These are phyloP conservation scores for Oxyria digyna DNA, from an alignment of 148 eudicot species.

Conservation along the genomic window DNA sequence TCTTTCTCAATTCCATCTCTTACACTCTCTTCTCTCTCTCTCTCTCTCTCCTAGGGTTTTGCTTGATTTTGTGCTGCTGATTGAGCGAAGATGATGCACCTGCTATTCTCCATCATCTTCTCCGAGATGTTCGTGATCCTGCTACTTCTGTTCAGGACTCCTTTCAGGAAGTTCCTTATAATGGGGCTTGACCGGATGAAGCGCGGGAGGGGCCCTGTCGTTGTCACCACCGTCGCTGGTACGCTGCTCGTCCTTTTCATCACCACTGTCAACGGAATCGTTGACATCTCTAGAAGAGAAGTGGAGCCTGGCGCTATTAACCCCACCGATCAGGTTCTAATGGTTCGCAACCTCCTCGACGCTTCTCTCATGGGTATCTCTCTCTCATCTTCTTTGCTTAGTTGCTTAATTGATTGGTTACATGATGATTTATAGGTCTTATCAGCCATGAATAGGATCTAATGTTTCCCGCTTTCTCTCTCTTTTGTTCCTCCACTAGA, in stretches of 20 bases:
- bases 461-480: not conserved
- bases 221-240: conserved; percentile 22
- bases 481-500: not conserved
- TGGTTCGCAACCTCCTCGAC: conserved; percentile 20
- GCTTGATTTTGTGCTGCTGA: not conserved
- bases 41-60: conserved; percentile 5
- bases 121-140: conserved; percentile 19
- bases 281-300: conserved; percentile 17
- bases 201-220: conserved; percentile 25
- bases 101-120: conserved; percentile 22
- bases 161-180: conserved; percentile 19
- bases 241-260: conserved; percentile 20
- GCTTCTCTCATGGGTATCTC: conserved; percentile 34
- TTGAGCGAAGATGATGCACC: conserved; percentile 23
- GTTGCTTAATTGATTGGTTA: not conserved
- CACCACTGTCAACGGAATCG: conserved; percentile 15
- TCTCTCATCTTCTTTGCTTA: not conserved
- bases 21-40: not conserved
- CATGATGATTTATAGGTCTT: not conserved
- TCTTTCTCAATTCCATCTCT: not conserved
- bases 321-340: conserved; percentile 30
- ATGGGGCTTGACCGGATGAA: conserved; percentile 31
- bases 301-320: conserved; percentile 22
- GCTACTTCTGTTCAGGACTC: conserved; percentile 28
- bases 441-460: not conserved